A percentile compares a stretch with the other conserved stretches of the same genome.
These are phyloP conservation scores for Ramaria sp. DNA, from an alignment of 768 basidiomycete genomes.

Conservation along the genomic window DNA sequence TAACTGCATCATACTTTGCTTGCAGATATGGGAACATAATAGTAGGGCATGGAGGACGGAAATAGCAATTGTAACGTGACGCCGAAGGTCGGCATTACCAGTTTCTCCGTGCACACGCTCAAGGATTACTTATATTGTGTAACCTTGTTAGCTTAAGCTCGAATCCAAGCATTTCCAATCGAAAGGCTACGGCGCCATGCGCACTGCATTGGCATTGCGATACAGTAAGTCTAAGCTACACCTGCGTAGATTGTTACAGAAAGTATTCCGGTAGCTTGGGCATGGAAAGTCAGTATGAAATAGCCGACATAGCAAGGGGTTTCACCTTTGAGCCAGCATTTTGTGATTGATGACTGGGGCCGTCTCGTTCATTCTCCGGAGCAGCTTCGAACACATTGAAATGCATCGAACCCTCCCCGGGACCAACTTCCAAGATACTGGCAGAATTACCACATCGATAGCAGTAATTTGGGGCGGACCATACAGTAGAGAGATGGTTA, in stretches of 20 bases:
- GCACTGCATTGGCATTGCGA: conserved; percentile 6
- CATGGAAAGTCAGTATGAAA: conserved; percentile 5
- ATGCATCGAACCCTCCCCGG: conserved; percentile 66
- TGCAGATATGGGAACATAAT: conserved; percentile 30
- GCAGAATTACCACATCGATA: conserved; percentile 98
- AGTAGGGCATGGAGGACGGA: background rate
- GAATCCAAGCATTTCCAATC: too few relatives aligned
- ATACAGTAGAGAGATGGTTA: conserved; percentile 91
- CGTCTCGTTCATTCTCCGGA: conserved; percentile 93
- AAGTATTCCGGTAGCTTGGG: conserved; percentile 75
- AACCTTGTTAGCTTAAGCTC: too few relatives aligned
- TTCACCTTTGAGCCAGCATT: conserved; percentile 64
- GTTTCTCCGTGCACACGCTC: too few relatives aligned
- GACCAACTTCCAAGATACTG: conserved; percentile 91
- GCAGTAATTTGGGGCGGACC: conserved; percentile 98
- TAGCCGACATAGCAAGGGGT: background rate
- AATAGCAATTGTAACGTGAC: too few relatives aligned
- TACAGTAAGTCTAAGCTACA: background rate
- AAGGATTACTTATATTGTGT: too few relatives aligned
- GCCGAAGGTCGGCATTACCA: too few relatives aligned
- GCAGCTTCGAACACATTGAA: conserved; percentile 99
- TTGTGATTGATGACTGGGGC: conserved; percentile 72
- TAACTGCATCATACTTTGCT: conserved; percentile 36
- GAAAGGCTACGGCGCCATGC: background rate
- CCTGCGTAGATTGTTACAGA: conserved; percentile 22